phyloP scores from a whole-genome alignment of 2,329 filamentous ascomycete species.

The Cordyceps cicadae region DNA sequence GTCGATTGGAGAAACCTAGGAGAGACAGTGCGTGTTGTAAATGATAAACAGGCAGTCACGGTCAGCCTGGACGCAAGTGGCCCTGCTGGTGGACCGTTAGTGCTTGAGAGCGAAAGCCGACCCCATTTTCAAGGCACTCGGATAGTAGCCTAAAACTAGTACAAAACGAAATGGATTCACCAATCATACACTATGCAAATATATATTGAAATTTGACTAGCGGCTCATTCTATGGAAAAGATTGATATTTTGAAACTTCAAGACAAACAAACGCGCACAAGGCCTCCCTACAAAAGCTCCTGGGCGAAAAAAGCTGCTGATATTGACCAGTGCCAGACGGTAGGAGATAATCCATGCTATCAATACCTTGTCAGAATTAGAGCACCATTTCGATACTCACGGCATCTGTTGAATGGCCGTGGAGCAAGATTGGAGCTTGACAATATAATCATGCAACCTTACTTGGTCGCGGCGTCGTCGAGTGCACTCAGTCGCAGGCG shows the following conservation, averaged over 20 bases:
- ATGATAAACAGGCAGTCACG: constrained; percentile 63
- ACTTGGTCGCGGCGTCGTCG: not conserved
- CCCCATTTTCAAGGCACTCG: not conserved
- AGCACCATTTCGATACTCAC: not conserved
- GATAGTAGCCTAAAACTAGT: constrained; percentile 1
- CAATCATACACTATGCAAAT: not conserved
- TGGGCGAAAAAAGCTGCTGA: not conserved
- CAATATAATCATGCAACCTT: not conserved
- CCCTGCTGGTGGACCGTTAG: constrained; percentile 54
- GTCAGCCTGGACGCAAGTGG: constrained; percentile 63
- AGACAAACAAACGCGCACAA: not conserved
- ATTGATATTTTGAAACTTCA: not conserved
- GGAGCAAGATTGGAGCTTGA: not conserved
- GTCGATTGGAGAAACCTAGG: constrained; percentile 72
- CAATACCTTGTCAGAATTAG: not conserved
- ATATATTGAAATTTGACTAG: not conserved
- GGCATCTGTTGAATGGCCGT: not conserved
- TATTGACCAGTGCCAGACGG: not conserved
- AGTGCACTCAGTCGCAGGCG: constrained; percentile 18
- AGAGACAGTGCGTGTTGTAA: constrained; percentile 66
- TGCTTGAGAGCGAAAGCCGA: constrained; percentile 51
- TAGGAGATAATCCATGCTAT: not conserved
- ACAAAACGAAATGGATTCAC: not conserved
- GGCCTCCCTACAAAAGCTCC: not conserved
- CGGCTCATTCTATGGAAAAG: not conserved